A percentile compares a stretch with the other conserved stretches of the same genome.
These are phyloP conservation scores for Penicillium sp. DNA, from an alignment of 2,329 filamentous ascomycete species.

Conservation along the genomic window DNA sequence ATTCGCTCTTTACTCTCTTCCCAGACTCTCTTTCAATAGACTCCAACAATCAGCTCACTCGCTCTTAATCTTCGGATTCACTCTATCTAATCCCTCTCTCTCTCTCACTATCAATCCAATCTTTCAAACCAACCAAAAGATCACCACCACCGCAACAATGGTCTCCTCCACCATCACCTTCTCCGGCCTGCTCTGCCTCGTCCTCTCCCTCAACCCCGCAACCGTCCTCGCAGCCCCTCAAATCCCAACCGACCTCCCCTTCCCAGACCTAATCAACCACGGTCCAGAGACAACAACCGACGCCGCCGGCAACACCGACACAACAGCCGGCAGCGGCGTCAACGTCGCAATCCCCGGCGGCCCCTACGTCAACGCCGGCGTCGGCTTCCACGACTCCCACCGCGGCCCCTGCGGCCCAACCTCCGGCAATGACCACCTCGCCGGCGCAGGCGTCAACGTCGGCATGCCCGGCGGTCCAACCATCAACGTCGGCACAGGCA, in stretches of 20 bases:
- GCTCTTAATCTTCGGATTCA: conserved; percentile 4
- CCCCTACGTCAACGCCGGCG: conserved; percentile 22
- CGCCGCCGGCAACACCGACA: conserved; percentile 16
- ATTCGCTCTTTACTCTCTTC: conserved; percentile 16
- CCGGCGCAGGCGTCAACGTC: conserved; percentile 16
- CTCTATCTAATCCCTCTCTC: conserved; percentile 6
- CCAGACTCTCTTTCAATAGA: conserved; percentile 4
- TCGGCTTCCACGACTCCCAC: conserved; percentile 17
- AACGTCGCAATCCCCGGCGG: conserved; percentile 27
- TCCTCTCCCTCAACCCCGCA: conserved; percentile 28
- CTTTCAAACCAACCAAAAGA: neutral
- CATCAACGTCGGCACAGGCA: conserved; percentile 13
- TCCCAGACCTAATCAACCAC: conserved; percentile 2
- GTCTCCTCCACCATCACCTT: conserved; percentile 24
- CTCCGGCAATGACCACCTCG: conserved; percentile 9
- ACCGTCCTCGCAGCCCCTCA: conserved; percentile 31
- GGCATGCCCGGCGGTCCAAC: conserved; percentile 19
- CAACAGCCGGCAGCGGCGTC: conserved; percentile 18
- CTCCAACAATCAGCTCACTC: conserved; percentile 7
- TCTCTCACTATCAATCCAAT: neutral
- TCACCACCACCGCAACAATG: conserved; percentile 19
- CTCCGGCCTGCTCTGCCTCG: conserved; percentile 31
- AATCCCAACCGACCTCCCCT: conserved; percentile 11
- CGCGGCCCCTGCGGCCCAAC: conserved; percentile 19
- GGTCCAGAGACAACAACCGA: conserved; percentile 10